These are phyloP conservation scores for Cladophialophora chaetospira DNA, from an alignment of 2,329 filamentous ascomycete species.

Conservation along the genomic window DNA sequence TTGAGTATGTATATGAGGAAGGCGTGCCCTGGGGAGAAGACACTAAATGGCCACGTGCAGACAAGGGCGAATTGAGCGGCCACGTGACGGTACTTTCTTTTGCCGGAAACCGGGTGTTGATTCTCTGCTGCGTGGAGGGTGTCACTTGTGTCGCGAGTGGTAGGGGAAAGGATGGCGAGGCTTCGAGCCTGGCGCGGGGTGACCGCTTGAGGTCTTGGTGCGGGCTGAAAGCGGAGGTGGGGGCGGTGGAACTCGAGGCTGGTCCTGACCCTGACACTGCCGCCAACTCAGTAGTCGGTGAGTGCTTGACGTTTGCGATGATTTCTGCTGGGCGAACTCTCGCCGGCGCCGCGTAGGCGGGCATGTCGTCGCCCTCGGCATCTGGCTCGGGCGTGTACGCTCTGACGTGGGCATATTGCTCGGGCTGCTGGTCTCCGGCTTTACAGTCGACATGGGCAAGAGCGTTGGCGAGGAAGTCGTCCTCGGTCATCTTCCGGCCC, in stretches of 20 bases:
- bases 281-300: background rate
- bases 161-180: slow-evolving; percentile 7
- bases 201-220: slow-evolving; percentile 17
- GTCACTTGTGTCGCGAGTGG: slow-evolving; percentile 13
- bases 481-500: slow-evolving; percentile 32
- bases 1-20: slow-evolving; percentile 6
- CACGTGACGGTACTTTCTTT: slow-evolving; percentile 15
- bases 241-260: slow-evolving; percentile 11
- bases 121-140: slow-evolving; percentile 6
- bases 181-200: slow-evolving; percentile 12
- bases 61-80: slow-evolving; percentile 4
- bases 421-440: slow-evolving; percentile 17
- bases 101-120: slow-evolving; percentile 3
- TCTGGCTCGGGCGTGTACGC: slow-evolving; percentile 30
- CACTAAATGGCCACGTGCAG: slow-evolving; percentile 5
- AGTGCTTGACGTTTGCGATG: background rate
- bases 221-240: slow-evolving; percentile 2
- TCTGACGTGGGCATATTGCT: slow-evolving; percentile 30
- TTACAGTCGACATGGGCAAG: slow-evolving; percentile 21
- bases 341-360: background rate
- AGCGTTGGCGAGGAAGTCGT: slow-evolving; percentile 30
- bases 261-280: slow-evolving; percentile 6
- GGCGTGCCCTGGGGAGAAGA: slow-evolving; percentile 8
- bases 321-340: slow-evolving; percentile 3
- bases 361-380: slow-evolving; percentile 13